Evolutionary conservation across 106 monocot species (phyloP).

Genomic region (Phalaenopsis equestris): DNA sequence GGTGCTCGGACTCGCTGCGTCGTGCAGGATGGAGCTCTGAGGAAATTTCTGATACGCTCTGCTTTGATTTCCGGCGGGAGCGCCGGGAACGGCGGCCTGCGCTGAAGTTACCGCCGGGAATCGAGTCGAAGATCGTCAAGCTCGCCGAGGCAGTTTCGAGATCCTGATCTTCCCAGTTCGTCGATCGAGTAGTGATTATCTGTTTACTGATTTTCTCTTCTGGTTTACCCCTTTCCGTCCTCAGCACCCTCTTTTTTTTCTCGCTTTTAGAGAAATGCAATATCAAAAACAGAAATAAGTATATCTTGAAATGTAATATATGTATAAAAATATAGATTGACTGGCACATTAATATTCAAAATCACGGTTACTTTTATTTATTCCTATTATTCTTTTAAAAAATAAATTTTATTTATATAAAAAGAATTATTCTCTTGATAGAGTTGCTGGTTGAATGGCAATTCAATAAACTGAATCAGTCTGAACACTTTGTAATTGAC

Average conservation of each 20-base stretch:
- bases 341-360: too few relatives aligned
- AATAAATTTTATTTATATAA: too few relatives aligned
- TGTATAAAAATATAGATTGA: neutral
- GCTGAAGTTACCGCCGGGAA: conserved; percentile 24
- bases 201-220: neutral
- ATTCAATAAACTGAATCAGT: too few relatives aligned
- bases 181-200: neutral
- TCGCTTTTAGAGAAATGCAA: neutral
- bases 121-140: conserved; percentile 20
- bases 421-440: too few relatives aligned
- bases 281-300: neutral
- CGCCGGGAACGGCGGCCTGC: conserved; percentile 9
- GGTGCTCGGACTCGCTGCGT: conserved; percentile 54
- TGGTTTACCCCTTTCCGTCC: neutral
- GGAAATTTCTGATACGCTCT: conserved; percentile 27
- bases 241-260: neutral
- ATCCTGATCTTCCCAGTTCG: neutral
- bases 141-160: conserved; percentile 16
- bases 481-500: too few relatives aligned
- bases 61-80: conserved; percentile 8
- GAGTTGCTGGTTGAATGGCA: too few relatives aligned
- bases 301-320: neutral
- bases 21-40: conserved; percentile 72
- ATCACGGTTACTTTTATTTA: too few relatives aligned
- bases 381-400: too few relatives aligned